Base-by-base conservation (phyloP, 257 asterid species). In the Capsicum rhomboideum region DNA sequence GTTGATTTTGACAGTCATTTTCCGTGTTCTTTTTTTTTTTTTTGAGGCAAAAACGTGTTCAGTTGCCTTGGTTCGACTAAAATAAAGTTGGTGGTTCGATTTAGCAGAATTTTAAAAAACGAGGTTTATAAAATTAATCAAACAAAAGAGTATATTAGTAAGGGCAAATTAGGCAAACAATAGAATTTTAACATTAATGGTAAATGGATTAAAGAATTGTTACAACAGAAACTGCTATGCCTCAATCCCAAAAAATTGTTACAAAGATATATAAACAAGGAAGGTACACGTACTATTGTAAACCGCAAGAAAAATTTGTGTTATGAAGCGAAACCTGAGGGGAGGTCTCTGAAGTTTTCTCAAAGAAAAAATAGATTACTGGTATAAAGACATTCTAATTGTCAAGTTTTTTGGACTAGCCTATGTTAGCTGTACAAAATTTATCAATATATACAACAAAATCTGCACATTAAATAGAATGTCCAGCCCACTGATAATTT, bases 21-120 rank as follows among this genome's bases (percentile, higher is more conserved):
- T 85, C 67, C 86, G 49, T 53, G 78, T 66, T 26, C 29, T 69
- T 85, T 85, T 89, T 87, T 59, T 87, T 2, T 12, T 16, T 59
- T 21, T 10, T 17, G 69, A 63, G 4, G 80, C 16, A 75, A 23
- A 49, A 75, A 16, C 58, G 40, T 4, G 40, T 34, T 34, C 40
- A 34, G 40, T 75, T 49, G 4, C n/a, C 37, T 34, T 17, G 77
- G 26, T 67, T 31, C 8, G 4, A 67, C 50, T 67, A 67, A 31
- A 67, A 31, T 18, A 67, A 67, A 9, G 23, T 31, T 67, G 77
- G 77, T 67, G 50, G 26, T 67, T 67, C 34, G 26, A 10, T 31
- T 34, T 67, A 31, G 49, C 49, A 20, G 13, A 67, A 31, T 66
- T 31, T 66, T 4, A 31, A 31, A 31, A 34, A 26, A 61, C 4